Evolutionary conservation across 1,284 basidiomycete genomes (phyloP).

Genomic region (Phenoliferia sp.): DNA sequence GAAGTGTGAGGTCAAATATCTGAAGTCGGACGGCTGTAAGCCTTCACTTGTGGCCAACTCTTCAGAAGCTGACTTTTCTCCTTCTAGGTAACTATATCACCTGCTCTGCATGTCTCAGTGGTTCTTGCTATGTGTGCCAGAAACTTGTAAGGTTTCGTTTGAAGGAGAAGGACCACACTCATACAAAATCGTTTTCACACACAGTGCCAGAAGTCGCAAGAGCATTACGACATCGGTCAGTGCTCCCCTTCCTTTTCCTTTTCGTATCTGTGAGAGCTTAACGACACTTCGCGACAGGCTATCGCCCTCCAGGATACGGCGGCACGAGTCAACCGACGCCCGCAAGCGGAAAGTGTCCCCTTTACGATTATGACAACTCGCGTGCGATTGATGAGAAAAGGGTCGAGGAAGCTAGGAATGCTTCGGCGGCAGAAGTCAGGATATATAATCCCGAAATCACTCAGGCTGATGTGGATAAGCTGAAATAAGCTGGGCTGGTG

Average conservation of each 20-base stretch:
- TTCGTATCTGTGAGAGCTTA: not conserved
- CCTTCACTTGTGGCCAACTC: not conserved
- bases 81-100: conserved; percentile 2
- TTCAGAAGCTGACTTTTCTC: not conserved
- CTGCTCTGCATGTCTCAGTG: not conserved
- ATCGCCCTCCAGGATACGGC: not conserved
- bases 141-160: not conserved
- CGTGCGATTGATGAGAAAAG: not conserved
- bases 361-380: not conserved
- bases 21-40: not conserved
- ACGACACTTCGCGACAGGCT: not conserved
- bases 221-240: not conserved
- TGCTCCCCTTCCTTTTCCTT: not conserved
- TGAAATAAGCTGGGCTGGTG: not conserved
- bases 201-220: not conserved
- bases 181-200: not conserved
- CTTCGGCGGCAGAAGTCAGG: not conserved
- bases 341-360: not conserved
- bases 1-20: not conserved
- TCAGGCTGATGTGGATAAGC: not conserved
- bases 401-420: not conserved
- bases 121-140: not conserved
- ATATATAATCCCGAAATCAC: not conserved
- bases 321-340: no score
- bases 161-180: not conserved